Evolutionary conservation across 176 grass and related monocot species (phyloP), one percentile per base, ranked within the genome.

Genomic region (Avena eriantha): DNA sequence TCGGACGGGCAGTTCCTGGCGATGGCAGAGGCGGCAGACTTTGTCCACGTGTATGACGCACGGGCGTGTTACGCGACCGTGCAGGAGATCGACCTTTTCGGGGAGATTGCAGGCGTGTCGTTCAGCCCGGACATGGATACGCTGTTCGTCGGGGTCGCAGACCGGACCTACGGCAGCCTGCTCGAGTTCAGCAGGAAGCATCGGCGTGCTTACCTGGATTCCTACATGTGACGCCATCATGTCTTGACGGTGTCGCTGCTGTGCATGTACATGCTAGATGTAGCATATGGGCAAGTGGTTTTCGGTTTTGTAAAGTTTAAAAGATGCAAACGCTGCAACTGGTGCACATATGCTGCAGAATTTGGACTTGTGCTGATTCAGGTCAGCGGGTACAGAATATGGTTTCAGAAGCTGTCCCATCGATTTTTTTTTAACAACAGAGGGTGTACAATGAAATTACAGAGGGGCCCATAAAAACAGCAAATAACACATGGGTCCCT

Each of bases 11-110:
- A 81, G 47, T 97, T 94, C 61, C 85, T 97, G 84, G 95, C 88
- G 41, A 63, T 69, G 80, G 61, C 92, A 3, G 95, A 97, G 90
- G 79, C 95, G 4, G 95, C 88, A 0, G 92, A 97, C 82, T 97
- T 94, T 24, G 84, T 97, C 24, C 92, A 91, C 51, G 51, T 93
- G 7, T 93, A 97, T 60, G 90, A 97, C 70, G 12, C 76, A 0
- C 58, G 3, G 21, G 59, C 84, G 1, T 75, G 63, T 13, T 95
- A 91, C 76, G 34, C 39, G 0, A 11, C 34, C 3, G 90, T 73
- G 35, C 90, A 95, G 77, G 92, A 97, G 79, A 90, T 94, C 23
- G 90, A 94, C 80, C 4, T 95, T 9, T 95, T 97, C 18, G 95
- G 92, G 29, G 95, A 97, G 82, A 90, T 97, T 35, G 87, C 92